Evolutionary conservation across 169 alveolate genomes (phyloP), one percentile per base, ranked within the genome.

Genomic region (Neospora caninum): DNA sequence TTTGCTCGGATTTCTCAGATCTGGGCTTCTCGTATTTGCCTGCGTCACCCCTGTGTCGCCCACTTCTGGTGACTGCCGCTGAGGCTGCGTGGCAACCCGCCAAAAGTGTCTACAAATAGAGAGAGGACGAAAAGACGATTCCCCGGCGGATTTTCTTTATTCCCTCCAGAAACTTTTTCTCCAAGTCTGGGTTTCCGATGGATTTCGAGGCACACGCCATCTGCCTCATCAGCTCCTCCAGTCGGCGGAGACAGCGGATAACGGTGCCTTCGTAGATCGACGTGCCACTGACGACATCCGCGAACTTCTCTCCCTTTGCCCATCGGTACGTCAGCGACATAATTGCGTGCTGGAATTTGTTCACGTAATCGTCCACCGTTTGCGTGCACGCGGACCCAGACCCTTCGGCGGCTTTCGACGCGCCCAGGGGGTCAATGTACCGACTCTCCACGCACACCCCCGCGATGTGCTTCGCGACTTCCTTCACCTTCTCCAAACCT

Each of bases 241-340:
- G 96, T 54, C 99, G 98, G 96, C 98, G 97, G 88, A 98, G 96
- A 41, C 98, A 96, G 87, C 99, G 96, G 9, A 99, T 99, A 31
- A 99, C 99, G 0, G 99, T 98, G 86, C 99, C 99, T 96, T 99
- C 99, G 96, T 97, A 99, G n/a, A 98, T 97, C 94, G 98, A 98
- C 43, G 99, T 98, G 64, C 97, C 98, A 88, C 98, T 97, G 95
- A 99, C 97, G 29, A 99, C 97, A 92, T 98, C 99, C 82, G 97
- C 97, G 94, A 99, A 99, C 54, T 98, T 97, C 83, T 98, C 98
- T 25, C 99, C 99, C 94, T 98, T 97, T 86, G 99, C 98, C 99
- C 99, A 99, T 64, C 97, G 97, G 73, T 97, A 96, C 69, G 99
- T 98, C 29, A 98, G 97, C 49, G 99, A 98, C 99, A 99, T 98